Evolutionary conservation across 2,329 filamentous ascomycete genomes (phyloP).

Genomic region (Ciborinia camelliae): DNA sequence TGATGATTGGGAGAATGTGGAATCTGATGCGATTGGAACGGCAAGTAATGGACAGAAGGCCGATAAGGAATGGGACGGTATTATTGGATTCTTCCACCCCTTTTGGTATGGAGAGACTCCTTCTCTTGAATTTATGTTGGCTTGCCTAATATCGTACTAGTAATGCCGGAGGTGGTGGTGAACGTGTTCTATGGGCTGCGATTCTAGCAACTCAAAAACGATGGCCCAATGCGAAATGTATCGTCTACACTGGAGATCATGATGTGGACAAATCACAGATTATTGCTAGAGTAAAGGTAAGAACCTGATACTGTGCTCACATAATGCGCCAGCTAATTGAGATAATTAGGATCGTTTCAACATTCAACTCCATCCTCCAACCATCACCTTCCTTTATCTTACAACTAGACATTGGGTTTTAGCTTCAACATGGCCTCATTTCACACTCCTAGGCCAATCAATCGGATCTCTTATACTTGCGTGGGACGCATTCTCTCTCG

Average conservation of each 20-base stretch:
- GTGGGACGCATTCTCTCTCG: slow-evolving; percentile 87
- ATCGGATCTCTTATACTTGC: slow-evolving; percentile 82
- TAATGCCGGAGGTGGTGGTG: slow-evolving; percentile 93
- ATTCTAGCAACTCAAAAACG: slow-evolving; percentile 84
- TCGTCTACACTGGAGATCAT: slow-evolving; percentile 94
- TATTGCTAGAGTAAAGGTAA: slow-evolving; percentile 70
- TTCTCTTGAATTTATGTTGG: not conserved
- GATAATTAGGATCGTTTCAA: slow-evolving; percentile 73
- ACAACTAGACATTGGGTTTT: slow-evolving; percentile 84
- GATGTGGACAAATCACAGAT: slow-evolving; percentile 79
- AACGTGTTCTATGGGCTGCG: slow-evolving; percentile 94
- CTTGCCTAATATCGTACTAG: slow-evolving; percentile 43
- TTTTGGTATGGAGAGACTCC: slow-evolving; percentile 66
- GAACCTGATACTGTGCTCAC: not conserved
- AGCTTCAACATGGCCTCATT: slow-evolving; percentile 81
- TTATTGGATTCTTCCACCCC: slow-evolving; percentile 95
- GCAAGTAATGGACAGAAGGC: slow-evolving; percentile 44
- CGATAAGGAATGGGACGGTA: slow-evolving; percentile 69
- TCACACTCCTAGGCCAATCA: slow-evolving; percentile 92
- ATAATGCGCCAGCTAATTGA: slow-evolving; percentile 15
- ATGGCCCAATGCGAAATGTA: slow-evolving; percentile 84
- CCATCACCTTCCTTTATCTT: slow-evolving; percentile 85
- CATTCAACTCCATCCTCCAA: slow-evolving; percentile 79
- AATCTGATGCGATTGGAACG: slow-evolving; percentile 47
- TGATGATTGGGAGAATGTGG: slow-evolving; percentile 70